A percentile compares a stretch with the other conserved stretches of the same genome.
Conservation (phyloP, 257 asterid species). For the Solanum piurae region DNA sequence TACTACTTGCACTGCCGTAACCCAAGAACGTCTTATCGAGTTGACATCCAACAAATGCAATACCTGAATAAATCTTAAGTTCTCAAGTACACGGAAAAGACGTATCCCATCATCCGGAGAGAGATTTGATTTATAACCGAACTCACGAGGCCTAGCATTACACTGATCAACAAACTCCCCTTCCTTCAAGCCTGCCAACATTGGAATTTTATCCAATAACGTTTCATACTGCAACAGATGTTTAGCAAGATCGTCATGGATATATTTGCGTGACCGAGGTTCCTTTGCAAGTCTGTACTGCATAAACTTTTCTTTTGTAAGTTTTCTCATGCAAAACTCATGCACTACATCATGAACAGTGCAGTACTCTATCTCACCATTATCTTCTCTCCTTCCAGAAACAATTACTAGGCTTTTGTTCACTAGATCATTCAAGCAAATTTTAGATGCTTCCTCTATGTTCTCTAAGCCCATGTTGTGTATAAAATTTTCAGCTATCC, state of each 20-base stretch:
- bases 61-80: background rate
- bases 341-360: background rate
- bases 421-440: constrained; percentile 1
- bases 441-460: background rate
- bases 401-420: background rate
- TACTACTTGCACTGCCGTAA: background rate
- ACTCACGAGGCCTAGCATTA: background rate
- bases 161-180: background rate
- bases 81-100: background rate
- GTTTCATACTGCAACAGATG: background rate
- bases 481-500: background rate
- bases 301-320: background rate
- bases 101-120: no score
- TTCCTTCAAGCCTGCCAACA: background rate
- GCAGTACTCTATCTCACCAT: background rate
- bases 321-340: background rate
- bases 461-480: no score
- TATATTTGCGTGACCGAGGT: background rate
- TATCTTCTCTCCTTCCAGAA: background rate
- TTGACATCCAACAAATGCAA: background rate
- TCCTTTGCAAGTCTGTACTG: background rate
- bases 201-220: background rate
- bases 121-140: fast-evolving
- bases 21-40: background rate
- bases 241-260: background rate